A percentile compares a stretch with the other conserved stretches of the same genome.
These are phyloP conservation scores for Cryphonectria radicalis DNA, from an alignment of 2,329 filamentous ascomycete species.

Conservation along the genomic window DNA sequence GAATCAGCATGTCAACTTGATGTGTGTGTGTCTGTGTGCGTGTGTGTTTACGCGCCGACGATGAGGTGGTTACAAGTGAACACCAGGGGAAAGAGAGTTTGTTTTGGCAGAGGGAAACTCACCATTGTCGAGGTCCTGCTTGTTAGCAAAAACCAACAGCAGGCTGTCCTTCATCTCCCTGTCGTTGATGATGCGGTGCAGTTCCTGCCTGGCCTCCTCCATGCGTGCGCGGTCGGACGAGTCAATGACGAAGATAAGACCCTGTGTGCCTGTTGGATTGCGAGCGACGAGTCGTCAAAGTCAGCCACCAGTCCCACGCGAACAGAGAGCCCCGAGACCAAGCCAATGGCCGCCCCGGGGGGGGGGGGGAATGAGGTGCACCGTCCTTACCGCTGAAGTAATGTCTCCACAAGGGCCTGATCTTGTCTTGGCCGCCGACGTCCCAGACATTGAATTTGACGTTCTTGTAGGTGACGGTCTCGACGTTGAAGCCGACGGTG, in stretches of 20 bases:
- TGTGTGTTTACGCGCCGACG: not conserved
- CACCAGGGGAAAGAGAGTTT: not conserved
- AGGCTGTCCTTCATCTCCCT: slow-evolving; percentile 96
- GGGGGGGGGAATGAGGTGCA: not conserved
- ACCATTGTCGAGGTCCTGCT: slow-evolving; percentile 92
- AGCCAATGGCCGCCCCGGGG: not conserved
- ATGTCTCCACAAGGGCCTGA: slow-evolving; percentile 94
- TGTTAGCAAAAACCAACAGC: slow-evolving; percentile 96
- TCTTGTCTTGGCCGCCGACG: slow-evolving; percentile 98
- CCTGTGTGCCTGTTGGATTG: slow-evolving; percentile 75
- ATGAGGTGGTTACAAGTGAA: not conserved
- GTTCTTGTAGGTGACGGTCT: slow-evolving; percentile 98
- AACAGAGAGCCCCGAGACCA: not conserved
- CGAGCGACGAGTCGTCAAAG: not conserved
- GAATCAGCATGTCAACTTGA: slow-evolving; percentile 12
- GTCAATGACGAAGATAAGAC: slow-evolving; percentile 98
- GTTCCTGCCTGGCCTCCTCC: slow-evolving; percentile 88
- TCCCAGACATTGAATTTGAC: slow-evolving; percentile 99
- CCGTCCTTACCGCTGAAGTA: slow-evolving; percentile 77
- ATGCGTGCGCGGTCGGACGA: slow-evolving; percentile 90
- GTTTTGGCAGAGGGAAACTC: slow-evolving; percentile 36
- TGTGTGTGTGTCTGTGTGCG: not conserved
- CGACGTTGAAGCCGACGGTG: slow-evolving; percentile 98
- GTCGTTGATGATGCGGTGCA: slow-evolving; percentile 97
- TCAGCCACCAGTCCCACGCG: slow-evolving; percentile 14